Conservation (phyloP, 169 alveolate genomes). For the Pseudocohnilembus persalinus region DNA sequence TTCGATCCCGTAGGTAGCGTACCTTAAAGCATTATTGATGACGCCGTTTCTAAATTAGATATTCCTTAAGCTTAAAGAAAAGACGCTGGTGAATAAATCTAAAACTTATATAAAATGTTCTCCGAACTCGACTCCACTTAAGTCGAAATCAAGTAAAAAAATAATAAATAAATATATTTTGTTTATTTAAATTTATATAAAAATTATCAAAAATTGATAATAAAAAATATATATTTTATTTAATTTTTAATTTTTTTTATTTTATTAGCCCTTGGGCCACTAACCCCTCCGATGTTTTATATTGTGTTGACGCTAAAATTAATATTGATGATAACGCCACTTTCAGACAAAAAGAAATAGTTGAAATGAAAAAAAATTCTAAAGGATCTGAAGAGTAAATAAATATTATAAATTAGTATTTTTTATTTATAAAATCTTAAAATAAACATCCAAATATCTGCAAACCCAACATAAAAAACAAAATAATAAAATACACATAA, state of each 20-base stretch:
- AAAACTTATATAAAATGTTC: constrained; percentile 47
- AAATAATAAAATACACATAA: too few relatives aligned
- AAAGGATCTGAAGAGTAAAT: constrained; percentile 44
- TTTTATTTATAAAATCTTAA: too few relatives aligned
- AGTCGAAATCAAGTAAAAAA: constrained; percentile 51
- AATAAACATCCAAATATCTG: too few relatives aligned
- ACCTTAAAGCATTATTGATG: constrained; percentile 46
- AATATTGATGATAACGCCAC: constrained; percentile 64
- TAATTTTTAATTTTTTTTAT: too few relatives aligned
- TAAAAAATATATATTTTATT: too few relatives aligned
- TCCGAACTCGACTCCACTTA: constrained; percentile 52
- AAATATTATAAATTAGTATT: too few relatives aligned
- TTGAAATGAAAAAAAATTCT: constrained; percentile 38
- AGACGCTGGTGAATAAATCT: constrained; percentile 42
- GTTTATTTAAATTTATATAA: too few relatives aligned
- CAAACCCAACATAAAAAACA: too few relatives aligned
- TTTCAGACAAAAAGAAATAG: constrained; percentile 55
- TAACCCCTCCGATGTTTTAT: constrained; percentile 47
- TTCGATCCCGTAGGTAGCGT: constrained; percentile 50
- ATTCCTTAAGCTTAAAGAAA: constrained; percentile 19
- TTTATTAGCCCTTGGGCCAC: constrained; percentile 57
- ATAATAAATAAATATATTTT: too few relatives aligned
- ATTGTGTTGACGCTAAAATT: constrained; percentile 63
- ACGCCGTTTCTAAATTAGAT: constrained; percentile 25
- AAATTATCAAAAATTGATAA: too few relatives aligned